These are phyloP conservation scores for Leccinum variicolor DNA, from an alignment of 768 basidiomycete species.

Conservation along the genomic window DNA sequence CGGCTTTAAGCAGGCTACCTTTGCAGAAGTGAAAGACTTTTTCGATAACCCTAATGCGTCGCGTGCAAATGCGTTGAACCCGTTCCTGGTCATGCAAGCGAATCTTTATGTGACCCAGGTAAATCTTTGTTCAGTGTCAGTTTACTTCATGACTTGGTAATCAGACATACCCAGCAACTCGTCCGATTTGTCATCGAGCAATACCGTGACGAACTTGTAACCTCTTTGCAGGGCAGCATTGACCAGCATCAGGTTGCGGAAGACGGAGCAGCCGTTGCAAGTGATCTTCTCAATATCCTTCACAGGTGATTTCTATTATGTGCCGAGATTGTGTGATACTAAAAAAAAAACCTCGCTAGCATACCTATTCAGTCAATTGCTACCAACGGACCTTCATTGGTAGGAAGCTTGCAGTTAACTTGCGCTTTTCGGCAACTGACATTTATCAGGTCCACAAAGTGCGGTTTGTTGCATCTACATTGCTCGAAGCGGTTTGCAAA, in stretches of 20 bases:
- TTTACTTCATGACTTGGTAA: not conserved
- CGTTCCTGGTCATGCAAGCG: slow-evolving; percentile 88
- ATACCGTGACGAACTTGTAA: slow-evolving; percentile 82
- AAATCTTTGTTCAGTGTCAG: slow-evolving; percentile 11
- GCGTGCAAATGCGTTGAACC: slow-evolving; percentile 80
- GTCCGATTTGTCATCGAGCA: slow-evolving; percentile 91
- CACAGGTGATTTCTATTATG: slow-evolving; percentile 51
- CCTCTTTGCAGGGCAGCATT: slow-evolving; percentile 59
- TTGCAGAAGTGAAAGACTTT: slow-evolving; percentile 85
- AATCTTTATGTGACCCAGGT: slow-evolving; percentile 94
- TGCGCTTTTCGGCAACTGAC: not conserved
- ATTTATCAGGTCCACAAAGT: slow-evolving; percentile 77
- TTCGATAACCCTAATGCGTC: slow-evolving; percentile 90
- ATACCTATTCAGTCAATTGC: slow-evolving; percentile 94
- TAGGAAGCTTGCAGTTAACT: slow-evolving; percentile 21
- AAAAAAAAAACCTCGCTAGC: slow-evolving; percentile 34
- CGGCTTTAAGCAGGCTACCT: slow-evolving; percentile 78
- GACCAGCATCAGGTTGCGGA: slow-evolving; percentile 66
- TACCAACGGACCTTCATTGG: slow-evolving; percentile 80
- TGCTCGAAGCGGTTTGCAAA: slow-evolving; percentile 80
- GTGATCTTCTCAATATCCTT: slow-evolving; percentile 81
- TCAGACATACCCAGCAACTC: slow-evolving; percentile 62
- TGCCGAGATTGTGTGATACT: slow-evolving; percentile 2
- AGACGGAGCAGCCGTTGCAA: slow-evolving; percentile 80
- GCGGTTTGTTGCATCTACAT: slow-evolving; percentile 86